Conservation (phyloP, 257 asterid genomes). For the Jasminum sambac region DNA sequence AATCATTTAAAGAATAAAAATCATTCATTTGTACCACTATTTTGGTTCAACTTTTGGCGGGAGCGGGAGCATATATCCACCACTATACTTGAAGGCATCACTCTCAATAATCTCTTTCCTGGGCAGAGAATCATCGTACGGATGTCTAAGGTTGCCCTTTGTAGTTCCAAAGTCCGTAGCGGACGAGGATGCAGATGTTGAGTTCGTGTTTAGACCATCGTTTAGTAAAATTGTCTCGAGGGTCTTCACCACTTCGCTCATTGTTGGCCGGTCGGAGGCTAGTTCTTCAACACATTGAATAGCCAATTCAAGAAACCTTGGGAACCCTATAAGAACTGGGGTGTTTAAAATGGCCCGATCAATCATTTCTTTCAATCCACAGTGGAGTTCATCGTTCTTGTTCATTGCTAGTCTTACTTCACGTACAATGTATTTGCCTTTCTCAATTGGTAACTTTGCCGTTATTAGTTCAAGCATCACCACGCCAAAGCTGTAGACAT, state of each 20-base stretch:
- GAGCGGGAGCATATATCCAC: slow-evolving; percentile 45
- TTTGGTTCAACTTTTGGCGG: slow-evolving; percentile 54
- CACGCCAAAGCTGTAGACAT: slow-evolving; percentile 91
- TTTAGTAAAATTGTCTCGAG: slow-evolving; percentile 66
- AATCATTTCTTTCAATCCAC: slow-evolving; percentile 58
- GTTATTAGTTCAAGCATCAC: slow-evolving; percentile 92
- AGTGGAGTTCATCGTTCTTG: slow-evolving; percentile 56
- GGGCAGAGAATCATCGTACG: slow-evolving; percentile 44
- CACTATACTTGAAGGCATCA: slow-evolving; percentile 53
- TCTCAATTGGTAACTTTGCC: slow-evolving; percentile 81
- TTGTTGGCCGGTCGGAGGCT: slow-evolving; percentile 80
- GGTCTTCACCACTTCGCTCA: slow-evolving; percentile 79
- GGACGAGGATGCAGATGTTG: slow-evolving; percentile 83
- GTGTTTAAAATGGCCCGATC: slow-evolving; percentile 62
- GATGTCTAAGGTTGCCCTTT: slow-evolving; percentile 46
- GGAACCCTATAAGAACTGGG: slow-evolving; percentile 52
- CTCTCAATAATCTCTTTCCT: slow-evolving; percentile 36
- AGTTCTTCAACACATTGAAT: slow-evolving; percentile 90
- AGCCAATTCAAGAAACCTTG: slow-evolving; percentile 68
- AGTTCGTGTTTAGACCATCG: slow-evolving; percentile 67
- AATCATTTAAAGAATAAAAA: slow-evolving; percentile 15
- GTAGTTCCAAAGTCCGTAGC: slow-evolving; percentile 63
- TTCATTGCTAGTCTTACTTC: slow-evolving; percentile 56
- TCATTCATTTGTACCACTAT: slow-evolving; percentile 20
- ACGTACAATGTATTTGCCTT: slow-evolving; percentile 82